Evolutionary conservation across 257 asterid species (phyloP).

Genomic region (Solanum neorickii): DNA sequence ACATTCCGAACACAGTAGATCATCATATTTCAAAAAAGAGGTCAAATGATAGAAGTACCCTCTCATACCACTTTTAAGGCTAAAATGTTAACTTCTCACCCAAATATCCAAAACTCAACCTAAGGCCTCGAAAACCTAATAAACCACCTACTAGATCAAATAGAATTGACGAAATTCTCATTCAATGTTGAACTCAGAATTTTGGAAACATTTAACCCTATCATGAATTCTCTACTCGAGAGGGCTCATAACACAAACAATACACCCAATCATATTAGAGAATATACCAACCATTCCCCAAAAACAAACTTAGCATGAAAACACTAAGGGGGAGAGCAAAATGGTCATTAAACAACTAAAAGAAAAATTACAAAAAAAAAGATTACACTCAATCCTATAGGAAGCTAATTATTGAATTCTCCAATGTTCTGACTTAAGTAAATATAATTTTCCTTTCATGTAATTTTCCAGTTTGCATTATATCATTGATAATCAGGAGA

Average conservation of each 20-base stretch:
- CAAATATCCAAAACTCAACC: not conserved
- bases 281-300: not conserved
- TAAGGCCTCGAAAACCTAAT: not conserved
- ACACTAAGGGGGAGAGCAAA: not conserved
- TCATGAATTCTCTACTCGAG: not conserved
- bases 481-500: not conserved
- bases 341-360: not conserved
- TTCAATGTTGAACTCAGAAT: not conserved
- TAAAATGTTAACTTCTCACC: not conserved
- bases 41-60: no score
- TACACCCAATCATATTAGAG: not conserved
- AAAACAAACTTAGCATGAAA: not conserved
- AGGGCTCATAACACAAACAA: not conserved
- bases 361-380: no score
- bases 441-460: not conserved
- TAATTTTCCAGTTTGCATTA: not conserved
- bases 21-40: no score
- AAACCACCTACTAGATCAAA: not conserved
- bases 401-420: not conserved
- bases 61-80: not conserved
- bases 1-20: no score
- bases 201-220: not conserved
- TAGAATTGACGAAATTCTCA: not conserved
- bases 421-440: not conserved
- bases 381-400: no score